Conservation (phyloP, 768 basidiomycete genomes). For the Kwoniella dendrophila region DNA sequence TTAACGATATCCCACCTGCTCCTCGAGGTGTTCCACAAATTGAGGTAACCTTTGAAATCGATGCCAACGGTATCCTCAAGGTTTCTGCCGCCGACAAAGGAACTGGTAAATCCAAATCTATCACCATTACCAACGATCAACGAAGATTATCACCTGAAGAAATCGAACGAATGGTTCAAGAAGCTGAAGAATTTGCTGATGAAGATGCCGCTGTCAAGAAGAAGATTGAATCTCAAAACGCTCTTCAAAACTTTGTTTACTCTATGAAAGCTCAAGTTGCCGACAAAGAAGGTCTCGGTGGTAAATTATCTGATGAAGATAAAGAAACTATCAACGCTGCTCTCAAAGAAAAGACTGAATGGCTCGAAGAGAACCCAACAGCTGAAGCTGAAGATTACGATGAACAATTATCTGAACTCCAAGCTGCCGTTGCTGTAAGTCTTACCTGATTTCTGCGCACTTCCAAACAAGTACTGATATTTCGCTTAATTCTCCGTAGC, state of each 20-base stretch:
- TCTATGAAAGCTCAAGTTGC: conserved; percentile 82
- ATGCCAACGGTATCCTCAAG: conserved; percentile 77
- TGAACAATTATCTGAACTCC: conserved; percentile 72
- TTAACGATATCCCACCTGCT: conserved; percentile 92
- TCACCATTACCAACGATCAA: conserved; percentile 68
- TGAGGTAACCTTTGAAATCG: conserved; percentile 97
- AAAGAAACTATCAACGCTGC: conserved; percentile 67
- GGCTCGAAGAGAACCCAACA: conserved; percentile 79
- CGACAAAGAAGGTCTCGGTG: conserved; percentile 87
- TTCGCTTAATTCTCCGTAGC: conserved; percentile 54
- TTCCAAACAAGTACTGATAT: conserved; percentile 4
- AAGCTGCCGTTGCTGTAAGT: conserved; percentile 49
- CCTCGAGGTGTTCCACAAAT: conserved; percentile 97
- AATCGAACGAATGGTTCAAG: conserved; percentile 94
- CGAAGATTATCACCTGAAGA: conserved; percentile 96
- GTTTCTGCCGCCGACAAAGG: conserved; percentile 96
- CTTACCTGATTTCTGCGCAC: neutral
- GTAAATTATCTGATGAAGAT: conserved; percentile 63
- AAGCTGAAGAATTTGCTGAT: conserved; percentile 77
- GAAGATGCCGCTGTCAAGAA: conserved; percentile 57
- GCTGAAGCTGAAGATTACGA: conserved; percentile 86
- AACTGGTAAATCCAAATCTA: conserved; percentile 79
- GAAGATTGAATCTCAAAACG: conserved; percentile 58
- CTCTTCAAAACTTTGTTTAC: conserved; percentile 62
- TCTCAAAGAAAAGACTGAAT: conserved; percentile 86